These are phyloP conservation scores for Polygonum maritimum DNA, from an alignment of 148 eudicot species.

Conservation along the genomic window DNA sequence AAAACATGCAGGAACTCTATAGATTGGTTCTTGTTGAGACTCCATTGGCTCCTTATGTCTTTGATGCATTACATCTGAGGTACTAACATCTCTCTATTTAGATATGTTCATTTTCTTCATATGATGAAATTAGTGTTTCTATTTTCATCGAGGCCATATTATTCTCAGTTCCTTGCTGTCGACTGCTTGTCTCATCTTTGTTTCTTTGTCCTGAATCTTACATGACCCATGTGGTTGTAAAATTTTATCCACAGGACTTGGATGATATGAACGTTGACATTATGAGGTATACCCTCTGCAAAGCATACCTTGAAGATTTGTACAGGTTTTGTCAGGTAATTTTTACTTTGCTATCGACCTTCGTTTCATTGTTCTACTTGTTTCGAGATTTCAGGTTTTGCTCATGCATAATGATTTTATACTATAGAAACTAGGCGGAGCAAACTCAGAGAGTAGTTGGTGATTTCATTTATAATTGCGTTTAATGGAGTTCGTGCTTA, in stretches of 20 bases:
- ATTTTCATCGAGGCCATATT: neutral
- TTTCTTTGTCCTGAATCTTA: neutral
- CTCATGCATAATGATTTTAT: conserved; percentile 14
- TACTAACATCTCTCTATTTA: conserved; percentile 19
- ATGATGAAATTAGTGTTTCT: neutral
- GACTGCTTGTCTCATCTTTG: neutral
- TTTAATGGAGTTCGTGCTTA: no score
- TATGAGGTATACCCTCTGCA: conserved; percentile 95
- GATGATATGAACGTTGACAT: conserved; percentile 99
- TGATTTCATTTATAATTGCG: conserved; percentile 13
- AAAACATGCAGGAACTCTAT: conserved; percentile 89
- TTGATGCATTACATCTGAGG: conserved; percentile 94
- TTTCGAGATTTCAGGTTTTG: neutral
- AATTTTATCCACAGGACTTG: conserved; percentile 47
- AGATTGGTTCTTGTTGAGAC: conserved; percentile 95
- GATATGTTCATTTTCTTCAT: neutral
- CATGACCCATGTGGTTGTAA: neutral
- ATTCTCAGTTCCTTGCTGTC: neutral
- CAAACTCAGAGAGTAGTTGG: conserved; percentile 95
- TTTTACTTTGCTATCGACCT: neutral
- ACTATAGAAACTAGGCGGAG: conserved; percentile 90
- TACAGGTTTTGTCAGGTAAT: conserved; percentile 84
- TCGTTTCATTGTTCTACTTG: neutral
- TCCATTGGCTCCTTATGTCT: conserved; percentile 93
- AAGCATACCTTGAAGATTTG: conserved; percentile 97